Evolutionary conservation across 345 rosid species (phyloP).

Genomic region (Eucalyptus rudis): DNA sequence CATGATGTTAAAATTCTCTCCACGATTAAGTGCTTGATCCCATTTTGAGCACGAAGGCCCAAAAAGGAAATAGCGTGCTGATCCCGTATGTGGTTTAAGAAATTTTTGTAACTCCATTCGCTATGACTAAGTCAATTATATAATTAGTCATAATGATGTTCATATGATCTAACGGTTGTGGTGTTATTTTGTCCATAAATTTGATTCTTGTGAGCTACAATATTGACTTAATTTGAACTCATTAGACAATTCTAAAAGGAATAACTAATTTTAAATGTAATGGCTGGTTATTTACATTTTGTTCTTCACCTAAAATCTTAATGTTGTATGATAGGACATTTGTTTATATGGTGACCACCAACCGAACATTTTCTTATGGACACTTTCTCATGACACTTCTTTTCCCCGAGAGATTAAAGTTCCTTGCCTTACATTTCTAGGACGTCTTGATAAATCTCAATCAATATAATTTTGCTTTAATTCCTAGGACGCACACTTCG

Average conservation of each 20-base stretch:
- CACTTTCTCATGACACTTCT: not conserved
- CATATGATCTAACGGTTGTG: not conserved
- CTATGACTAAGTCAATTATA: not conserved
- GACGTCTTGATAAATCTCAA: not conserved
- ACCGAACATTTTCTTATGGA: not conserved
- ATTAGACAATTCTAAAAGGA: not conserved
- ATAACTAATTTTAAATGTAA: not conserved
- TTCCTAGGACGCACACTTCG: not conserved
- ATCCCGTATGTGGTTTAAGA: not conserved
- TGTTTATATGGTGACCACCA: not conserved
- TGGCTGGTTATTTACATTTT: not conserved
- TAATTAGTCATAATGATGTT: not conserved
- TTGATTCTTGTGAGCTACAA: not conserved
- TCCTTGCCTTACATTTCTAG: not conserved
- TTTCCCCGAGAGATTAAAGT: not conserved
- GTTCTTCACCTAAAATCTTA: not conserved
- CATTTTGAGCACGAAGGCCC: not conserved
- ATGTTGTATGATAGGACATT: not conserved
- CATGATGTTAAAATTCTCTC: not conserved
- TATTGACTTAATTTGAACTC: not conserved
- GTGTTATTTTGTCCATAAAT: not conserved
- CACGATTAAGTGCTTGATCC: not conserved
- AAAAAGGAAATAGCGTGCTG: not conserved
- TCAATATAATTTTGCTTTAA: not conserved
- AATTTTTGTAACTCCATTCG: not conserved